phyloP scores from a whole-genome alignment of 2,329 filamentous ascomycete species.

The Penicillium sp. region DNA sequence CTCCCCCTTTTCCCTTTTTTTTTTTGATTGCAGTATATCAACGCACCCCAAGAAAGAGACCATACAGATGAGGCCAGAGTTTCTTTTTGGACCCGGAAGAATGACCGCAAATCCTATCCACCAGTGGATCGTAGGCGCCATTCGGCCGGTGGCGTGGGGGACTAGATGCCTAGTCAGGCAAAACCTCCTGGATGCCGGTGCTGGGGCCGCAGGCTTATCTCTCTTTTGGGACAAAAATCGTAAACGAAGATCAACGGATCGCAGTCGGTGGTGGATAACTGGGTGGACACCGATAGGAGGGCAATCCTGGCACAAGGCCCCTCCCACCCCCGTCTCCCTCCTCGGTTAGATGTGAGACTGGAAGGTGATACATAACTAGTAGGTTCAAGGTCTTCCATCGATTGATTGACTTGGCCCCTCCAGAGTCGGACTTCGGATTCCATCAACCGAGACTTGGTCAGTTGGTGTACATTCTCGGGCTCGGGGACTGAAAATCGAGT shows the following conservation, averaged over 20 bases:
- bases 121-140: slow-evolving; percentile 10
- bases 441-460: too few species aligned
- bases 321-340: background rate
- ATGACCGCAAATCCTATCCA: slow-evolving; percentile 12
- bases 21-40: too few species aligned
- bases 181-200: slow-evolving; percentile 16
- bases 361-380: too few species aligned
- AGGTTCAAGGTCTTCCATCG: background rate
- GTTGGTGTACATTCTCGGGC: too few species aligned
- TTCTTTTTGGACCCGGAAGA: slow-evolving; percentile 8
- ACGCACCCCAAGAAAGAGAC: too few species aligned
- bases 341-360: slow-evolving; percentile 1
- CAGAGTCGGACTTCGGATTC: background rate
- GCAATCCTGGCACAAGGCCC: slow-evolving; percentile 10
- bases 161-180: slow-evolving; percentile 20
- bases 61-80: slow-evolving; percentile 3
- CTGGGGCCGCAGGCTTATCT: slow-evolving; percentile 22
- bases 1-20: too few species aligned
- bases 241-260: slow-evolving; percentile 17
- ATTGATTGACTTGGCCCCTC: slow-evolving; percentile 8
- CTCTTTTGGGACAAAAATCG: slow-evolving; percentile 5
- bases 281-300: slow-evolving; percentile 10
- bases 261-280: slow-evolving; percentile 6
- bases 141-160: slow-evolving; percentile 20
- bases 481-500: too few species aligned